Base-by-base conservation (phyloP, 2,329 filamentous ascomycete genomes). In the Penicillium sp. region DNA sequence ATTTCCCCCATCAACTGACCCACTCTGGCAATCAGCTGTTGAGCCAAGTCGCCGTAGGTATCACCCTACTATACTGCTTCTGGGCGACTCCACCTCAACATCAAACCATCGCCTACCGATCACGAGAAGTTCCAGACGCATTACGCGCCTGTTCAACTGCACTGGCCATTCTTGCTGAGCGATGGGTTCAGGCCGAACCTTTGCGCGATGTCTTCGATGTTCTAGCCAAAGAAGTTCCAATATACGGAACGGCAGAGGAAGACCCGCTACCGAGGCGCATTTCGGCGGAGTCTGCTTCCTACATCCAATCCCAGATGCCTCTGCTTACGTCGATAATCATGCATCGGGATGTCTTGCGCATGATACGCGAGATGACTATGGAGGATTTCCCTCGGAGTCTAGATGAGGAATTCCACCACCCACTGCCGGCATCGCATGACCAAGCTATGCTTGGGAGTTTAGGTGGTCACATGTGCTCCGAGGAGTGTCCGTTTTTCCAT, bases 11-110 rank as follows among this genome's bases (percentile, higher is more conserved):
- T 49, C 6, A 7, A 10, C 25, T 53, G 29, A 33, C 13, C 6
- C 31, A 52, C 45, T 10, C 10, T 5, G 15, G 33, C 6, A 15
- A 27, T 25, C 21, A 63, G 61, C 61, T 63, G 33, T 31, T 63
- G 17, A 63, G 61, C 21, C 61, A 63, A 48, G 61, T 63, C 10
- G 53, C 57, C 1, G 52, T 62, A 6, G 61, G 61, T 1, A 51
- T 63, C 12, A 63, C 57, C 3, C 49, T 63, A 23, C 49, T 63
- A 3, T 63, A 63, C 42, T 63, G 61, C 52, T 58, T 62, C 29
- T 63, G 61, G 61, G 59, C 57, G 47, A 63, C 61, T 21, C 59
- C 59, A 8, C 38, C 49, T 19, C 45, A 47, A 13, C 31, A 38
- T 33, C 56, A 53, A 35, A 50, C 51, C 9, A 23, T 50, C 3